Conservation (phyloP, 2,329 filamentous ascomycete genomes). For the Arthroderma sp. region DNA sequence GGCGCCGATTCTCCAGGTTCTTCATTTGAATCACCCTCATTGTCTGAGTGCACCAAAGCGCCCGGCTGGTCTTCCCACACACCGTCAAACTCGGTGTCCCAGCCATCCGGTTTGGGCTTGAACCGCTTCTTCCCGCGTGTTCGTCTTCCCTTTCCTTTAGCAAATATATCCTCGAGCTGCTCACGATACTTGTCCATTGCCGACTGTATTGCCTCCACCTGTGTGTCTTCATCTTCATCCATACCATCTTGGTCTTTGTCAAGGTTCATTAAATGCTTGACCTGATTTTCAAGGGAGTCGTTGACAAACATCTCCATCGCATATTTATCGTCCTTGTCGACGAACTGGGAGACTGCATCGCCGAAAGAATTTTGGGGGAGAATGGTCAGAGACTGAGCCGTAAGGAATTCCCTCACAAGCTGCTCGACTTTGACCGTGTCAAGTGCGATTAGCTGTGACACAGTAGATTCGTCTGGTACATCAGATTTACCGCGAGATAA, state of each 20-base stretch:
- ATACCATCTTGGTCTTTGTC: constrained; percentile 57
- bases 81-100: constrained; percentile 85
- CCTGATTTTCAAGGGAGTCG: constrained; percentile 56
- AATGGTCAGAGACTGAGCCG: constrained; percentile 78
- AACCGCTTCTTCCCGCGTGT: constrained; percentile 42
- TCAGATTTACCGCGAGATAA: constrained; percentile 35
- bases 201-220: constrained; percentile 56
- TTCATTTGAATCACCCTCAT: constrained; percentile 34
- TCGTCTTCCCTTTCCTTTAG: constrained; percentile 48
- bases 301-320: constrained; percentile 73
- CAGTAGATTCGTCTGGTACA: constrained; percentile 50
- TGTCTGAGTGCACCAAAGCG: constrained; percentile 44
- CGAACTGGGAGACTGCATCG: constrained; percentile 83
- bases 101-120: constrained; percentile 64
- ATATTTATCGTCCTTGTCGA: constrained; percentile 89
- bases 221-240: constrained; percentile 52
- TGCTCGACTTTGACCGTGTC: constrained; percentile 79
- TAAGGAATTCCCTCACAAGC: constrained; percentile 75
- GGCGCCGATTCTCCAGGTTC: constrained; percentile 33
- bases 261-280: constrained; percentile 55
- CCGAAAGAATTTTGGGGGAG: constrained; percentile 85
- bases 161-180: constrained; percentile 58
- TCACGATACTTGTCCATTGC: constrained; percentile 62
- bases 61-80: constrained; percentile 70
- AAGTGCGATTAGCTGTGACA: constrained; percentile 46